Base-by-base conservation (phyloP, 257 asterid species). In the Cordia subcordata region DNA sequence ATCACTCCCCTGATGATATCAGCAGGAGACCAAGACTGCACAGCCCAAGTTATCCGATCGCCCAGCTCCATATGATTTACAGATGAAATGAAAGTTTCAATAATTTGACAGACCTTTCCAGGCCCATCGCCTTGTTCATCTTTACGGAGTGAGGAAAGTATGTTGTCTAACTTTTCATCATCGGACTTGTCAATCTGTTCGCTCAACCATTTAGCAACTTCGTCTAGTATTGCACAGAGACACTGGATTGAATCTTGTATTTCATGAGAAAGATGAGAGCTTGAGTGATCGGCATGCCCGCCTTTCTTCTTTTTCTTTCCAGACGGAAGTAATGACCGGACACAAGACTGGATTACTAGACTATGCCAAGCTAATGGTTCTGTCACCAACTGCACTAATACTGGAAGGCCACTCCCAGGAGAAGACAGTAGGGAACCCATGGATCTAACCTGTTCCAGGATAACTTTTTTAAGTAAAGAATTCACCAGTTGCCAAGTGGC, bases 221-320 rank as follows among this genome's bases (percentile, higher is more conserved):
- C 40, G 64, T 79, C 82, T 55, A 83, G 37, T 2, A 85, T 73
- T 13, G 77, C 88, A 50, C 81, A 81, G 37, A 90, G 73, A 64
- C 88, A 85, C 51, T 50, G 73, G 67, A 90, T 71, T 19, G 99
- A 83, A 58, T 67, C 73, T 49, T 53, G 85, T 57, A 93, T 66
- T 50, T 79, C 92, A 4, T 58, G 63, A 16, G 66, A 80, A 8
- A 72, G 71, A 63, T 69, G 73, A 38, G 82, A 56, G 42, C 75
- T 82, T 14, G 68, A 71, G 49, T 77, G 86, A 19, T 83, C 99
- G 1, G 70, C 53, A n/a, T 79, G 45, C 47, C 86, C 87, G 13
- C 92, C 84, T 75, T 87, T 93, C 95, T 85, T 93, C 76, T 89
- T 93, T 93, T 82, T 87, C 77, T 84, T 92, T 20, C 95, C 97